Base-by-base conservation (phyloP, 805 yeast species). In the Wickerhamomyces alni region DNA sequence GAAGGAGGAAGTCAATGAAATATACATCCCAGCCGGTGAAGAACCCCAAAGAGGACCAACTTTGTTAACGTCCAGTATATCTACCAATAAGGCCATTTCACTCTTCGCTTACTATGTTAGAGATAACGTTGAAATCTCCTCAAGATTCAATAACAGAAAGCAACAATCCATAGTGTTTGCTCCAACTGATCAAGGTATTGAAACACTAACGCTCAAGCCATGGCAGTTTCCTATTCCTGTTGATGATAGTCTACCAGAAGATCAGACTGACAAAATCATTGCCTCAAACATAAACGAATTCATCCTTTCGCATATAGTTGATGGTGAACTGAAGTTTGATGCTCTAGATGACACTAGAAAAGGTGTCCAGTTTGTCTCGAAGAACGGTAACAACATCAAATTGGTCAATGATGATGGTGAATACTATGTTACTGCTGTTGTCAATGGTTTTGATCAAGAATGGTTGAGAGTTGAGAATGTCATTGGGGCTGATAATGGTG, bases 141-240 rank as follows among this genome's bases (percentile, higher is more conserved):
- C 52, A 16, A 67, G 70, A 45, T 71, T 82, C 46, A 77, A 72
- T 42, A 59, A 67, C 42, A 57, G 61, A 13, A 61, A 64, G 24
- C 51, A 53, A 29, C 65, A 65, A 50, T 67, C 63, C 40, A 61
- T 85, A 17, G 71, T 87, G 7, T 72, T 87, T 52, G 86, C 94
- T 3, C 95, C 95, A 8, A 66, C 77, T 2, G 77, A 87, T 52
- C 59, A 58, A 11, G 89, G 87, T 4, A 66, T 87, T 42, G 62
- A 62, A 25, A 61, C 67, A 2, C 54, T 80, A 35, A 11, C 59
- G 4, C 40, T 57, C 40, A 87, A 86, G 57, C 95, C 95, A 17
- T 87, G 95, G 95, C 81, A 82, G 54, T 87, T 82, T 58, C 95
- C 95, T 1, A 57, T 54, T 8, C 51, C 65, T 5, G 64, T 76